A percentile compares a stretch with the other conserved stretches of the same genome.
Conservation (phyloP, 1,284 basidiomycete genomes). For the Cystobasidium sp. region DNA sequence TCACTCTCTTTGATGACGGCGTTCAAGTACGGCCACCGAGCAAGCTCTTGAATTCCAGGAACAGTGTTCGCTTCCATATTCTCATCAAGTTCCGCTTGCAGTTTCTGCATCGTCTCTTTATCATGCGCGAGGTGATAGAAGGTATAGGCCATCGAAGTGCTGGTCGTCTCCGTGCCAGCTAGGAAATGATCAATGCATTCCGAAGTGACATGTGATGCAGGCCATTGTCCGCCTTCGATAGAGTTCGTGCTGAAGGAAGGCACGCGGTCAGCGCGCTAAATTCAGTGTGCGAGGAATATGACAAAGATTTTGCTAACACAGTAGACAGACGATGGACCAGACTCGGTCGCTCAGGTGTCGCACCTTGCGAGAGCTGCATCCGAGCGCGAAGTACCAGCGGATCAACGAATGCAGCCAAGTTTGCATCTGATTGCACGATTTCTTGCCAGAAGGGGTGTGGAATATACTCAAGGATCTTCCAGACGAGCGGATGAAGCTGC, state of each 20-base stretch:
- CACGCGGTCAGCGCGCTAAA: neutral
- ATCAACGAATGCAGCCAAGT: neutral
- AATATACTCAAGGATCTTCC: too few species aligned
- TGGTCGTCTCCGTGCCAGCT: slow-evolving; percentile 15
- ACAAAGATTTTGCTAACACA: neutral
- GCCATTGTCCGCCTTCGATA: slow-evolving; percentile 5
- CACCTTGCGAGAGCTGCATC: neutral
- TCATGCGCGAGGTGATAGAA: slow-evolving; percentile 2
- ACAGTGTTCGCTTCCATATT: neutral
- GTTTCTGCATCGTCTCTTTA: neutral
- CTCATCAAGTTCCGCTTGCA: slow-evolving; percentile 5
- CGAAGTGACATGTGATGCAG: slow-evolving; percentile 5
- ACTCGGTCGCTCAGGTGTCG: neutral
- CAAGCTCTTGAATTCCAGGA: slow-evolving; percentile 1
- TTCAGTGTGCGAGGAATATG: neutral
- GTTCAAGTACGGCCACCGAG: slow-evolving; percentile 1
- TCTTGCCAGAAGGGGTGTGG: too few species aligned
- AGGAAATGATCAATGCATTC: slow-evolving; percentile 16
- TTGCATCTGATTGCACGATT: too few species aligned
- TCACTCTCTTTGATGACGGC: slow-evolving; percentile 8
- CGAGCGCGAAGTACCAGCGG: neutral
- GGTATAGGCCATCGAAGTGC: slow-evolving; percentile 14
- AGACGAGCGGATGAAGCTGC: too few species aligned
- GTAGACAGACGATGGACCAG: neutral
- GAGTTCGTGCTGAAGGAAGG: neutral